A percentile compares a stretch with the other conserved stretches of the same genome.
Conservation (phyloP, 192 early-diverging fungal species). For the Linnemannia schmuckeri region DNA sequence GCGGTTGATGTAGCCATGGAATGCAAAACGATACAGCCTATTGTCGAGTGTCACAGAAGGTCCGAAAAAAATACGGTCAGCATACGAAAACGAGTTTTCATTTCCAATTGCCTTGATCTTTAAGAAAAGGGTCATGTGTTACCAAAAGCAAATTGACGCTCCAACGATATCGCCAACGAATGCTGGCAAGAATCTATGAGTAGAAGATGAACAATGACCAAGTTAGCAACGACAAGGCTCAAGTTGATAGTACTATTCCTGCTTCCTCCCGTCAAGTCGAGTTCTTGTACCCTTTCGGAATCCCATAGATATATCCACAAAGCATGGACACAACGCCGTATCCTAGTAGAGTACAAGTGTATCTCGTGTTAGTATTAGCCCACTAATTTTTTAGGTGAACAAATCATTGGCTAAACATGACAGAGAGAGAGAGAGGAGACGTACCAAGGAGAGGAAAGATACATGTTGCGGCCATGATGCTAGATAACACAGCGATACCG, state of each 20-base stretch:
- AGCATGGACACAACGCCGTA: slow-evolving; percentile 48
- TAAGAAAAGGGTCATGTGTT: background rate
- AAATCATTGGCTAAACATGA: background rate
- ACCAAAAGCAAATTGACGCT: slow-evolving; percentile 45
- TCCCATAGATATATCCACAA: slow-evolving; percentile 39
- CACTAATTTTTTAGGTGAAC: too few relatives aligned
- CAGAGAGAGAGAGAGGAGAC: background rate
- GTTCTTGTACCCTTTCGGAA: slow-evolving; percentile 42
- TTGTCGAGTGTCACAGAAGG: background rate
- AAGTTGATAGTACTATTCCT: background rate
- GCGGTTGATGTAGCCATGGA: slow-evolving; percentile 28
- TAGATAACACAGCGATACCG: slow-evolving; percentile 18
- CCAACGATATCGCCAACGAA: slow-evolving; percentile 39
- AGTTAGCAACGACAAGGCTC: background rate
- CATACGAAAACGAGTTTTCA: background rate
- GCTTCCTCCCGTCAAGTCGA: background rate
- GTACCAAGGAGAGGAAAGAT: slow-evolving; percentile 52
- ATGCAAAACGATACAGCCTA: slow-evolving; percentile 36
- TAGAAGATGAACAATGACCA: background rate
- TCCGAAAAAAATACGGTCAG: background rate
- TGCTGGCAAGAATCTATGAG: slow-evolving; percentile 33
- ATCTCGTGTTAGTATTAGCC: background rate
- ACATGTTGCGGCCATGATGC: slow-evolving; percentile 41
- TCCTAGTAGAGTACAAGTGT: background rate
- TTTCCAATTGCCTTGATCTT: background rate